Evolutionary conservation across 1,139 yeast genomes (phyloP).

Genomic region (Scheffersomyces quercinus): DNA sequence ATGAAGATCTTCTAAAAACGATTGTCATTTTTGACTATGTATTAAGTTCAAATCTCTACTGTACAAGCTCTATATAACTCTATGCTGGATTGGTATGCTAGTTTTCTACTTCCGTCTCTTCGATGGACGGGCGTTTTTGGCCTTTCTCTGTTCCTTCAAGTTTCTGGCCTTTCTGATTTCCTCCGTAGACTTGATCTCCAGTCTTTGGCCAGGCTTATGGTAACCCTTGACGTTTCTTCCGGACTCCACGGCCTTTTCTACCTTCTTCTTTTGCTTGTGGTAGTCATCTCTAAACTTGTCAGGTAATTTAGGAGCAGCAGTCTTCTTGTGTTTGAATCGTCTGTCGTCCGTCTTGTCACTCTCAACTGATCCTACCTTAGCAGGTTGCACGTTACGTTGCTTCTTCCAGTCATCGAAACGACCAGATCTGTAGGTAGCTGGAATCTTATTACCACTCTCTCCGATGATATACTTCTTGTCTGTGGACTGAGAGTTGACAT

Average conservation of each 20-base stretch:
- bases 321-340: slow-evolving; percentile 71
- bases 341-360: slow-evolving; percentile 29
- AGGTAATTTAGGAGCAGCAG: slow-evolving; percentile 83
- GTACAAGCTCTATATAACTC: too few species aligned
- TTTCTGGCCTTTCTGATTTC: slow-evolving; percentile 80
- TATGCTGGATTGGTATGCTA: too few species aligned
- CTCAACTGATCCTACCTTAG: slow-evolving; percentile 58
- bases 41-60: too few species aligned
- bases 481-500: slow-evolving; percentile 75
- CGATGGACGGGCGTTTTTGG: slow-evolving; percentile 83
- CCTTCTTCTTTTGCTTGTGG: slow-evolving; percentile 79
- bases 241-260: slow-evolving; percentile 73
- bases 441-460: slow-evolving; percentile 90
- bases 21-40: too few species aligned
- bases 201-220: slow-evolving; percentile 48
- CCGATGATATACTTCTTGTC: slow-evolving; percentile 89
- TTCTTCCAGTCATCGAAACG: slow-evolving; percentile 89
- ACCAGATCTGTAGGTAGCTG: slow-evolving; percentile 91
- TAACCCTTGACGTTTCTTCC: slow-evolving; percentile 78
- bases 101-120: slow-evolving; percentile 24
- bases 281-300: slow-evolving; percentile 89
- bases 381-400: slow-evolving; percentile 57
- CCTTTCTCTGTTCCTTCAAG: slow-evolving; percentile 67
- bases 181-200: slow-evolving; percentile 68
- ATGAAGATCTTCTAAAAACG: too few species aligned